Evolutionary conservation across 2,329 filamentous ascomycete species (phyloP), one percentile per base, ranked within the genome.

Genomic region (Fusarium nanum): DNA sequence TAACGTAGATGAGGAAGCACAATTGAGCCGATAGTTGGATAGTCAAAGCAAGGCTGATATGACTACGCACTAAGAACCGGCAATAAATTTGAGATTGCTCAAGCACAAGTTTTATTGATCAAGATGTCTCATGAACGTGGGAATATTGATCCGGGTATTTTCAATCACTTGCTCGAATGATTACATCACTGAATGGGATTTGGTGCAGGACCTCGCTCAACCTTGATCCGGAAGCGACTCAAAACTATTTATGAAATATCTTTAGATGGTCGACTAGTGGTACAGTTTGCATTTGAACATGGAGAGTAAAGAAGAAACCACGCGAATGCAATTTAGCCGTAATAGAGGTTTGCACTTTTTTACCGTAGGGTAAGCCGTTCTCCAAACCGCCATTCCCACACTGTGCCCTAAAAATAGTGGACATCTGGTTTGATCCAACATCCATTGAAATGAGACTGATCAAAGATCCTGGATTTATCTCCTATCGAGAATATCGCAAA

Each of bases 121-220:
- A 11, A 3, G 5, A 34, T 18, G 3, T 18, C 10, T 11, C 9
- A 11, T 37, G 18, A 1, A 37, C 1, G 5, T 37, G 18, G 6
- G 3, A 2, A 6, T 6, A 16, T 37, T 37, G 3, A 37, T 4
- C 2, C 16, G 16, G 9, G 5, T 34, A 14, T 18, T 5, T 5
- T 0, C 7, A 1, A 9, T 7, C 16, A 18, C 5, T 18, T 18
- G 16, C 5, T 11, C 32, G 5, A 18, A 5, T 9, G 5, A 23
- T 6, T 6, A 4, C 16, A 34, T 8, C 0, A 16, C 4, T 34
- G 32, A 16, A 4, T 1, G 1, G 7, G 2, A 18, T 18, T 3
- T 10, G 0, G 2, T 11, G 16, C 0, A 6, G 3, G 9, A 34
- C 18, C 9, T 37, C 18, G 10, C 18, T 37, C 34, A 0, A 18